A percentile compares a stretch with the other conserved stretches of the same genome.
These are phyloP conservation scores for Wickerhamiella domercqiae DNA, from an alignment of 805 yeast genomes.

Conservation along the genomic window DNA sequence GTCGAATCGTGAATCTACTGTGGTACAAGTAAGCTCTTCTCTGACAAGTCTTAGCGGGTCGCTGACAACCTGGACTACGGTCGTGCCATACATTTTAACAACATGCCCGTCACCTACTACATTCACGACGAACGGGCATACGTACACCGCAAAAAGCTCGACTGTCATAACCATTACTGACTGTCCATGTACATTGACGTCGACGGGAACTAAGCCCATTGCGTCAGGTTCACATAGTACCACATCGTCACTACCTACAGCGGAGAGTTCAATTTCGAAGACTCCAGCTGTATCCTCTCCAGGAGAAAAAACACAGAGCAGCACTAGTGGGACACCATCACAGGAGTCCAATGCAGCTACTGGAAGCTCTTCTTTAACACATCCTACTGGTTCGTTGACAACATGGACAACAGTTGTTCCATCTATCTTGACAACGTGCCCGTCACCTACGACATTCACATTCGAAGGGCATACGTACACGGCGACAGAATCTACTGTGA, in stretches of 20 bases:
- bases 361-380: too few relatives aligned
- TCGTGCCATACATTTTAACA: slow-evolving; percentile 5
- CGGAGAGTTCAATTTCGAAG: too few relatives aligned
- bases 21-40: too few relatives aligned
- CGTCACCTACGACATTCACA: slow-evolving; percentile 7
- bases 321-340: too few relatives aligned
- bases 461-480: slow-evolving; percentile 7
- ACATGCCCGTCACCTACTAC: slow-evolving; percentile 7
- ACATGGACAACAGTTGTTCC: slow-evolving; percentile 4
- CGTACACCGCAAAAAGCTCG: slow-evolving; percentile 8
- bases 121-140: slow-evolving; percentile 4
- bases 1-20: too few relatives aligned
- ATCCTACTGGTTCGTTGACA: too few relatives aligned
- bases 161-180: slow-evolving; percentile 9
- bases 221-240: too few relatives aligned
- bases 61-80: too few relatives aligned
- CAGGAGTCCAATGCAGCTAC: too few relatives aligned
- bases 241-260: too few relatives aligned
- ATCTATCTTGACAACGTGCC: slow-evolving; percentile 5
- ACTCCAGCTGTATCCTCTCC: not conserved
- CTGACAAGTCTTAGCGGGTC: too few relatives aligned
- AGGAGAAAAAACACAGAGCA: too few relatives aligned
- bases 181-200: slow-evolving; percentile 12
- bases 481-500: slow-evolving; percentile 5
- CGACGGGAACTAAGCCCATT: not conserved